Evolutionary conservation across 177 flowering plant species (phyloP).

Genomic region (Vitis hybrid): DNA sequence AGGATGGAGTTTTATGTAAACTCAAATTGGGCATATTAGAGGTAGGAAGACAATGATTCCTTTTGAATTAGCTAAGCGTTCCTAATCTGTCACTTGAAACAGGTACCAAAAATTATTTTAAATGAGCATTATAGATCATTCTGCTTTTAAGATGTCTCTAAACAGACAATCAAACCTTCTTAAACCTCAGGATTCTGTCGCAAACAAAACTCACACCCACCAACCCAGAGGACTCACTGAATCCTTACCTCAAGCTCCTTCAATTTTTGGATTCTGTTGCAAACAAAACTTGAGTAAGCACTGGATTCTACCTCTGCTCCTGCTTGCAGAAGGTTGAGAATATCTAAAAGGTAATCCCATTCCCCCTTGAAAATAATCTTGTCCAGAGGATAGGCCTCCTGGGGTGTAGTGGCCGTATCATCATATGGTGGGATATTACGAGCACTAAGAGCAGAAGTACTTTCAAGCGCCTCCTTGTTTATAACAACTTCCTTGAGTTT

Average conservation of each 20-base stretch:
- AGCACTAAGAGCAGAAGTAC: constrained; percentile 17
- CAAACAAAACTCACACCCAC: not conserved
- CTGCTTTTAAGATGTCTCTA: too few relatives aligned
- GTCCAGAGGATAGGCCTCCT: constrained; percentile 76
- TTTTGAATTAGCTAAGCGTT: too few relatives aligned
- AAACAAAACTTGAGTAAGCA: constrained; percentile 65
- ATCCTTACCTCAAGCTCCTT: constrained; percentile 49
- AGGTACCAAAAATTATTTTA: too few relatives aligned
- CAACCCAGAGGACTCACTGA: not conserved
- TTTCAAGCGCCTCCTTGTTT: constrained; percentile 53
- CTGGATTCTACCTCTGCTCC: constrained; percentile 24
- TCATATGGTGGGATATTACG: constrained; percentile 76
- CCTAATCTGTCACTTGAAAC: too few relatives aligned
- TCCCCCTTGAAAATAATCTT: constrained; percentile 73
- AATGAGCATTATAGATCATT: too few relatives aligned
- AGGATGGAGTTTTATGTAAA: too few relatives aligned
- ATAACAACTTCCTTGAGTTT: constrained; percentile 30
- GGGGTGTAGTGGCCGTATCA: constrained; percentile 56
- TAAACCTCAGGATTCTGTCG: not conserved
- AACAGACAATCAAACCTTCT: not conserved
- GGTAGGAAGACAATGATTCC: too few relatives aligned
- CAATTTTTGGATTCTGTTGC: constrained; percentile 54
- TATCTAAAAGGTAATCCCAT: constrained; percentile 60
- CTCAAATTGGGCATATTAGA: too few relatives aligned
- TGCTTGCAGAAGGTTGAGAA: constrained; percentile 32